These are phyloP conservation scores for Fusarium phyllophilum DNA, from an alignment of 2,329 filamentous ascomycete genomes.

Conservation along the genomic window DNA sequence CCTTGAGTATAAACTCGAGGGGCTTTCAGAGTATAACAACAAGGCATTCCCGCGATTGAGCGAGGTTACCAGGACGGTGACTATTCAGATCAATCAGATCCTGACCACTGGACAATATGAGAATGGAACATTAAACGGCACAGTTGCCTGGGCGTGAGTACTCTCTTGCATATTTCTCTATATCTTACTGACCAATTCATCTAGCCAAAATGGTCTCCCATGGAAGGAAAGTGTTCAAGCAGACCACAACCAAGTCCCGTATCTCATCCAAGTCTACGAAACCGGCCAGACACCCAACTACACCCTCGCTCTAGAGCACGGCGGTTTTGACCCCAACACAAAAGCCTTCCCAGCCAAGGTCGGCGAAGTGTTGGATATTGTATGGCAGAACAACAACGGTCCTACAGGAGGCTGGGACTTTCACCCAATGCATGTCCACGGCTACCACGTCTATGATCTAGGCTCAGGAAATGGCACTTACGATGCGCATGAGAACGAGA, in stretches of 20 bases:
- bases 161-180: rapidly evolving
- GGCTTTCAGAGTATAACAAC: not conserved
- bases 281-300: conserved; percentile 57
- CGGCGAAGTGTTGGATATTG: conserved; percentile 66
- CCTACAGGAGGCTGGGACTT: conserved; percentile 44
- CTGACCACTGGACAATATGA: conserved; percentile 45
- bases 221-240: conserved; percentile 32
- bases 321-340: conserved; percentile 63
- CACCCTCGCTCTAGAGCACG: conserved; percentile 58
- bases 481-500: conserved; percentile 9
- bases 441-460: conserved; percentile 22
- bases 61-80: conserved; percentile 62
- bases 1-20: conserved; percentile 54
- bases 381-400: conserved; percentile 56
- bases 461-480: conserved; percentile 26
- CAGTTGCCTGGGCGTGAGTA: conserved; percentile 28
- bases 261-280: conserved; percentile 29
- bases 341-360: conserved; percentile 62
- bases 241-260: conserved; percentile 21
- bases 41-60: conserved; percentile 50
- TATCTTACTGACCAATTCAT: not conserved
- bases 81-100: conserved; percentile 57
- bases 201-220: conserved; percentile 18
- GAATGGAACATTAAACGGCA: conserved; percentile 29
- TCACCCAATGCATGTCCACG: conserved; percentile 26